Evolutionary conservation across 2,329 filamentous ascomycete genomes (phyloP).

Genomic region (Cytospora chrysosperma): DNA sequence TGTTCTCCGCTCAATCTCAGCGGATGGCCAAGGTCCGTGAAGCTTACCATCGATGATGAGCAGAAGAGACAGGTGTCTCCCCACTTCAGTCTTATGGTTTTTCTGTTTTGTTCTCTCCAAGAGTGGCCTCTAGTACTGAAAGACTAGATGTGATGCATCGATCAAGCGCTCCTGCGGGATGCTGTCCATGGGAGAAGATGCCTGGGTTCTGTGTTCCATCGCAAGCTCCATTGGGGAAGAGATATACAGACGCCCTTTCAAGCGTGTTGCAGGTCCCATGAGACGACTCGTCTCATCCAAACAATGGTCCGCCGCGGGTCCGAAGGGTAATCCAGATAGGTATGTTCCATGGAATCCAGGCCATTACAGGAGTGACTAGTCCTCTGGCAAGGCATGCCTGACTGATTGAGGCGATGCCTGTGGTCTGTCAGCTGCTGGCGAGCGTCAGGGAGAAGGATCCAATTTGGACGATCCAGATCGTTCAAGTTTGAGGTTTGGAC

Average conservation of each 20-base stretch:
- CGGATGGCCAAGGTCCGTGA: constrained; percentile 8
- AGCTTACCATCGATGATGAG: constrained; percentile 17
- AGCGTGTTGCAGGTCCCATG: not conserved
- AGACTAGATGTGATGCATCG: constrained; percentile 7
- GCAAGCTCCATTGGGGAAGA: not conserved
- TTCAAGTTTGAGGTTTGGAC: not conserved
- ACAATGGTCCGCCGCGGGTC: not conserved
- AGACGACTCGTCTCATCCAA: constrained; percentile 17
- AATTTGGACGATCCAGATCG: not conserved
- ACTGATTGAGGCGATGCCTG: constrained; percentile 1
- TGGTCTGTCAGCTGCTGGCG: constrained; percentile 13
- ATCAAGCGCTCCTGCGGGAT: not conserved
- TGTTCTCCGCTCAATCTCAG: constrained; percentile 16
- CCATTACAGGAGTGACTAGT: not conserved
- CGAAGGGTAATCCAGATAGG: not conserved
- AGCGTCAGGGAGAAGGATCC: constrained; percentile 2
- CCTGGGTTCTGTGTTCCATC: constrained; percentile 13
- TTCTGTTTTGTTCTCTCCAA: not conserved
- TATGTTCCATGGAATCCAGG: constrained; percentile 1
- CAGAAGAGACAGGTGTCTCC: constrained; percentile 10
- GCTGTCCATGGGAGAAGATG: not conserved
- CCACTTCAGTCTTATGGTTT: not conserved
- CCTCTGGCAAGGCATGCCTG: not conserved
- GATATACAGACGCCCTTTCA: not conserved
- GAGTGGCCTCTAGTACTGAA: constrained; percentile 1